These are phyloP conservation scores for Nepenthes gracilis DNA, from an alignment of 148 eudicot genomes.

Conservation along the genomic window DNA sequence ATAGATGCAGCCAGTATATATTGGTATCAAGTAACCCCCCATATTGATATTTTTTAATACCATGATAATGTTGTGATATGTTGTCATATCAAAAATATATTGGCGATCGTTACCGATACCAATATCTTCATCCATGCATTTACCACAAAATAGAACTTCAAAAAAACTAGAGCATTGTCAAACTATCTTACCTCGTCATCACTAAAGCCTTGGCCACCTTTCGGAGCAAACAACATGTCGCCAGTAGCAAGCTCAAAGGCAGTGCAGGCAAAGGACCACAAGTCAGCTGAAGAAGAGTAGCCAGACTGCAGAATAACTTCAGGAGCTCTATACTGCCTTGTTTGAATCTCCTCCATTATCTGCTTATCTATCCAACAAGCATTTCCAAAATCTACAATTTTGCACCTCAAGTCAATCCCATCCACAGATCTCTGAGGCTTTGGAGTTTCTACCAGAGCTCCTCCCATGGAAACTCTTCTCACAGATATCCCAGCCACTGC, in stretches of 20 bases:
- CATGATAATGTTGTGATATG: too few relatives aligned
- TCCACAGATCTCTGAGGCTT: conserved; percentile 2
- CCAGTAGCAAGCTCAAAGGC: conserved; percentile 99
- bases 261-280: conserved; percentile 98
- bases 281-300: conserved; percentile 65
- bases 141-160: too few relatives aligned
- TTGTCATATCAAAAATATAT: too few relatives aligned
- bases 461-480: conserved; percentile 1
- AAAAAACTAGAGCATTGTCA: neutral
- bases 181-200: conserved; percentile 76
- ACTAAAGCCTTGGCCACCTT: conserved; percentile 56
- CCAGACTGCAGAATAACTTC: conserved; percentile 84
- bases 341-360: conserved; percentile 81
- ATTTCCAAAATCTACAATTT: conserved; percentile 93
- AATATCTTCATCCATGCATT: too few relatives aligned
- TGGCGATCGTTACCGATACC: too few relatives aligned
- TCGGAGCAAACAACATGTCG: conserved; percentile 91
- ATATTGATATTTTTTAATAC: too few relatives aligned
- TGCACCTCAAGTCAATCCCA: conserved; percentile 59
- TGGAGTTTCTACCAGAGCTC: neutral
- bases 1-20: too few relatives aligned
- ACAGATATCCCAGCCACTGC: conserved; percentile 12
- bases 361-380: conserved; percentile 88
- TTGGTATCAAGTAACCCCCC: too few relatives aligned
- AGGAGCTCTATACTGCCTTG: conserved; percentile 95